Conservation (phyloP, 1,284 basidiomycete genomes). For the Melampsora americana region DNA sequence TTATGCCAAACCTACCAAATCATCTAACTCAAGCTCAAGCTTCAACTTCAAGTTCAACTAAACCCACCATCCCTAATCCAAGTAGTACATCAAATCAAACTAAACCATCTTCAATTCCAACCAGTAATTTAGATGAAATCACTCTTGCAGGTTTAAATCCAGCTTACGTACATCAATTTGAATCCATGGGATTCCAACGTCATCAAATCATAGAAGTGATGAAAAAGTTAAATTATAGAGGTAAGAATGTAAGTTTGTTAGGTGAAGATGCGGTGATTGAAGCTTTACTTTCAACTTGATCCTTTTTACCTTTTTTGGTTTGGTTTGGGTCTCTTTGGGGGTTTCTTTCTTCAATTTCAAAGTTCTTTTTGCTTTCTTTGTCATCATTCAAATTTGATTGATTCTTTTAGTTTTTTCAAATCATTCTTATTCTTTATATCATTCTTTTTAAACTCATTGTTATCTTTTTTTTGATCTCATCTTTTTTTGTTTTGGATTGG, state of each 20-base stretch:
- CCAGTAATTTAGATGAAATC: slow-evolving; percentile 52
- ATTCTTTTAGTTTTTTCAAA: too few species aligned
- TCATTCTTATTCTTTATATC: too few species aligned
- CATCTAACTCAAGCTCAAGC: slow-evolving; percentile 66
- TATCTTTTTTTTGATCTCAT: too few species aligned
- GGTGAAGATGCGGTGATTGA: slow-evolving; percentile 64
- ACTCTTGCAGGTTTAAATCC: slow-evolving; percentile 58
- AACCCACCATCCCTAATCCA: neutral
- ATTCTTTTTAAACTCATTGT: too few species aligned
- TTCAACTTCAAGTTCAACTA: slow-evolving; percentile 8
- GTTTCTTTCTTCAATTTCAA: too few species aligned
- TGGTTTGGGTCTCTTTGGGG: too few species aligned
- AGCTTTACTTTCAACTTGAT: slow-evolving; percentile 57
- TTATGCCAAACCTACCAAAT: neutral
- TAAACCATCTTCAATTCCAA: too few species aligned
- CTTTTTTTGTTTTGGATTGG: too few species aligned
- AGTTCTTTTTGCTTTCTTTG: too few species aligned
- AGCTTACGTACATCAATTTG: slow-evolving; percentile 57
- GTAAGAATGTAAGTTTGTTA: slow-evolving; percentile 64
- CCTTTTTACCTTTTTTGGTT: too few species aligned
- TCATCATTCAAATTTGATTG: too few species aligned
- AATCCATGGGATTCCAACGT: slow-evolving; percentile 57
- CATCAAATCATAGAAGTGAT: slow-evolving; percentile 57
- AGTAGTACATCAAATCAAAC: neutral
- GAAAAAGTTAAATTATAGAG: slow-evolving; percentile 85